Percentiles rank a stretch among this genome's conserved stretches.
Evolutionary conservation across 768 basidiomycete species (phyloP).

Genomic region (Tricholoma terreum): DNA sequence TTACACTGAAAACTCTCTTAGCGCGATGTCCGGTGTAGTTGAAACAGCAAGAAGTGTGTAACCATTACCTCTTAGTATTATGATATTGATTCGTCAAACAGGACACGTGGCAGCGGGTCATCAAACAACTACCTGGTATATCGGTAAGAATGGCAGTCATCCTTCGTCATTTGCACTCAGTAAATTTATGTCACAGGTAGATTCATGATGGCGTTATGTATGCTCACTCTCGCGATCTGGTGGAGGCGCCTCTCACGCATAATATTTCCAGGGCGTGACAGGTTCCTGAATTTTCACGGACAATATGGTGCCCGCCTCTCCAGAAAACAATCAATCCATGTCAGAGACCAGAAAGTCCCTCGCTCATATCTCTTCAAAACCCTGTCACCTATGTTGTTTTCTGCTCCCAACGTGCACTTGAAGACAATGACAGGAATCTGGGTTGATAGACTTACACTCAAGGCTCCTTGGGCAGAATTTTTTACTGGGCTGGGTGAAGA

Average conservation of each 20-base stretch:
- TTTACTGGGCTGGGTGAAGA: slow-evolving; percentile 35
- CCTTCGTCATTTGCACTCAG: not conserved
- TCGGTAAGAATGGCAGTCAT: not conserved
- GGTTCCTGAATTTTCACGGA: slow-evolving; percentile 42
- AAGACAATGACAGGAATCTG: slow-evolving; percentile 41
- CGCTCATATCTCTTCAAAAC: slow-evolving; percentile 32
- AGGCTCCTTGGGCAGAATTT: slow-evolving; percentile 38
- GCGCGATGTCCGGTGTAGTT: not conserved
- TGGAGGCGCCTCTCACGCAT: not conserved
- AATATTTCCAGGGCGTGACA: slow-evolving; percentile 8
- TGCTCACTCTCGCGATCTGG: not conserved
- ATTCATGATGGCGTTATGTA: slow-evolving; percentile 13
- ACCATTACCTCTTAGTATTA: not conserved
- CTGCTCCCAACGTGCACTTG: slow-evolving; percentile 41
- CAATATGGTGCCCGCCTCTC: slow-evolving; percentile 41
- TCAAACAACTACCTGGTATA: not conserved
- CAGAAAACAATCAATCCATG: slow-evolving; percentile 29
- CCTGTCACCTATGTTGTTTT: slow-evolving; percentile 42
- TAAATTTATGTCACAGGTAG: slow-evolving; percentile 6
- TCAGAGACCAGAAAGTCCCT: slow-evolving; percentile 11
- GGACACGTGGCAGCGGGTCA: not conserved
- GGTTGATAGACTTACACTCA: slow-evolving; percentile 41
- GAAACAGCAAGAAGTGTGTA: slow-evolving; percentile 1
- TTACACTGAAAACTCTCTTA: not conserved
- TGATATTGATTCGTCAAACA: not conserved